A percentile compares a stretch with the other conserved stretches of the same genome.
Evolutionary conservation across 805 yeast species (phyloP).

Genomic region (Kodamaea kakaduensis): DNA sequence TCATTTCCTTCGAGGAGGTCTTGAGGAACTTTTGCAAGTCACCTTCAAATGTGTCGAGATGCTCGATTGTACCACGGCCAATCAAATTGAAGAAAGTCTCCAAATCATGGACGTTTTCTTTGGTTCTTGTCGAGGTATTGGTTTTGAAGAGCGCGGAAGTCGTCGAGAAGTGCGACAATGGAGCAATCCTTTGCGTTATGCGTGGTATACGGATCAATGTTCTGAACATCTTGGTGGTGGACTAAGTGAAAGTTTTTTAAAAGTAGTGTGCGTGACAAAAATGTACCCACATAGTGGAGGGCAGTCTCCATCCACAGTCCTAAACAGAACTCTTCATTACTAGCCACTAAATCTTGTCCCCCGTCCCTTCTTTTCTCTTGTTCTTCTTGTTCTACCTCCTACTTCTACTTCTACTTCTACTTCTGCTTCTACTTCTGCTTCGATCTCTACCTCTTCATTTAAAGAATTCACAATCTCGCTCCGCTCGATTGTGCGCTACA

Average conservation of each 20-base stretch:
- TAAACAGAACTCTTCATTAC: no score
- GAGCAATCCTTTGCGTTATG: background rate
- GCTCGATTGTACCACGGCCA: conserved; percentile 72
- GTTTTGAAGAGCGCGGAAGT: conserved; percentile 29
- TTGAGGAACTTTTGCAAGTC: conserved; percentile 58
- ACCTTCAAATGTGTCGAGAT: conserved; percentile 59
- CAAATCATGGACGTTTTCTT: conserved; percentile 55
- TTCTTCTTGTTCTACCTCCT: no score
- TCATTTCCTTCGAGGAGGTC: conserved; percentile 53
- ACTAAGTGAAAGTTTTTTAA: conserved; percentile 5
- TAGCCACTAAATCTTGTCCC: no score
- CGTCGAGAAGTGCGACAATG: conserved; percentile 12
- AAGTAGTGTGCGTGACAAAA: no score
- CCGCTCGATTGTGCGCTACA: no score
- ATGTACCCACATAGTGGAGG: no score
- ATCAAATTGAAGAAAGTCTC: conserved; percentile 68
- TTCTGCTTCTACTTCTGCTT: no score
- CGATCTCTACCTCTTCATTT: no score
- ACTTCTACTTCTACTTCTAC: no score
- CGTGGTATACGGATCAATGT: conserved; percentile 7
- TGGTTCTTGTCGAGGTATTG: conserved; percentile 49
- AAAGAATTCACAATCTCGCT: no score
- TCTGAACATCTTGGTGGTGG: conserved; percentile 6
- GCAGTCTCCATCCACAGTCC: no score
- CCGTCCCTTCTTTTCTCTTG: no score